These are phyloP conservation scores for Podospora comata DNA, from an alignment of 495 filamentous ascomycete species.

Conservation along the genomic window DNA sequence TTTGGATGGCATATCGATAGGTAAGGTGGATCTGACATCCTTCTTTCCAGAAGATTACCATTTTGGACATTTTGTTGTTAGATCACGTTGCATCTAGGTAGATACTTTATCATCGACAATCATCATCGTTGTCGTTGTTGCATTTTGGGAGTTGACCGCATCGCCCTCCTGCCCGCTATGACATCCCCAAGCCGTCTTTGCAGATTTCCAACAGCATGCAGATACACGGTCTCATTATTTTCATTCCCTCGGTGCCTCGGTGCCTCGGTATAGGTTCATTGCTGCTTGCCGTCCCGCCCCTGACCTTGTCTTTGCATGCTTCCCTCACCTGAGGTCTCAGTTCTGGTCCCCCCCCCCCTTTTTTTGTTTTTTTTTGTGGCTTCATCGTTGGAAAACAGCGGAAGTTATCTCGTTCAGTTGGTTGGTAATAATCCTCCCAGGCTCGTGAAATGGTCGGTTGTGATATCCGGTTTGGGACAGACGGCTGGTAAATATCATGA, in stretches of 20 bases:
- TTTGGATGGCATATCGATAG: constrained; percentile 1
- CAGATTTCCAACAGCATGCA: constrained; percentile 12
- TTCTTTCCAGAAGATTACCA: constrained; percentile 34
- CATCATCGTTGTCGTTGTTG: constrained; percentile 5
- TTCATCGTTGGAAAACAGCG: not conserved
- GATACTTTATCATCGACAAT: not conserved
- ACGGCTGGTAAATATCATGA: constrained; percentile 34
- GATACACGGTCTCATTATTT: constrained; percentile 14
- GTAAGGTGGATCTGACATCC: not conserved
- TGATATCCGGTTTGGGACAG: constrained; percentile 25
- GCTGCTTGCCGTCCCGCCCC: constrained; percentile 4
- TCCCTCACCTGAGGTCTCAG: constrained; percentile 3
- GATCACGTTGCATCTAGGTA: not conserved
- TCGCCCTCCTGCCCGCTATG: constrained; percentile 30
- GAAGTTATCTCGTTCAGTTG: not conserved
- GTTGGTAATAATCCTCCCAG: not conserved
- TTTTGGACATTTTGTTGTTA: constrained; percentile 8
- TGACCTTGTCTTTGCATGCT: not conserved
- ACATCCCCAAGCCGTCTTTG: constrained; percentile 17
- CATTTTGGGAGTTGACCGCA: constrained; percentile 11
- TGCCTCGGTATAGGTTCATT: constrained; percentile 9
- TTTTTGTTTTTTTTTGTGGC: not conserved
- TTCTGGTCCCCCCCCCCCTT: too few species aligned
- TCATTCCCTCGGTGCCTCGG: constrained; percentile 14
- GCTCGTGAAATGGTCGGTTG: not conserved